A percentile compares a stretch with the other conserved stretches of the same genome.
These are phyloP conservation scores for Solanum dulcamara DNA, from an alignment of 257 asterid species.

Conservation along the genomic window DNA sequence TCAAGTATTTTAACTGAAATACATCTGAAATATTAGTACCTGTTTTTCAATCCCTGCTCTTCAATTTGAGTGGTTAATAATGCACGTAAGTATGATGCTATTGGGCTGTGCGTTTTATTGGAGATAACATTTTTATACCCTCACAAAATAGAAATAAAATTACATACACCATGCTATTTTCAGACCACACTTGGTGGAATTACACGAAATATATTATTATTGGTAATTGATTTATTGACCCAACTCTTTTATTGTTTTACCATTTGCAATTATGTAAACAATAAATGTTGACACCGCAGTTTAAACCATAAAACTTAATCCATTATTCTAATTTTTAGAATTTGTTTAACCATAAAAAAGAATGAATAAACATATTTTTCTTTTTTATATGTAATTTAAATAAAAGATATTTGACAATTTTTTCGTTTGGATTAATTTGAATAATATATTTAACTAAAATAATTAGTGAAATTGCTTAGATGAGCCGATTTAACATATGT, in stretches of 20 bases:
- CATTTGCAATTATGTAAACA: not conserved
- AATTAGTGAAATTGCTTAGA: not conserved
- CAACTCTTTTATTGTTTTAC: not conserved
- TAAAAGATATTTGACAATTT: not conserved
- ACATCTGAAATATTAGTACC: not conserved
- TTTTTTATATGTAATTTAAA: not conserved
- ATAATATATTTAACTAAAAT: not conserved
- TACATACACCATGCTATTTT: no score
- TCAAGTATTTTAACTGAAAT: not conserved
- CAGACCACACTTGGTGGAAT: accelerated
- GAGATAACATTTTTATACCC: no score
- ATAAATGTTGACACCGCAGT: not conserved
- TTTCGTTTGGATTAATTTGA: not conserved
- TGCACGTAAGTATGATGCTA: no score
- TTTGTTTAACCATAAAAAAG: not conserved
- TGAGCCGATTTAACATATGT: not conserved
- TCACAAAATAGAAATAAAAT: not conserved
- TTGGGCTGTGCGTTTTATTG: no score
- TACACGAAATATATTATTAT: no score
- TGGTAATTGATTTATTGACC: not conserved
- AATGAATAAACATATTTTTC: not conserved
- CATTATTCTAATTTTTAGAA: not conserved
- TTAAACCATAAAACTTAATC: not conserved
- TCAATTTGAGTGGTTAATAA: not conserved
- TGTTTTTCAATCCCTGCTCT: no score